Evolutionary conservation across 345 rosid genomes (phyloP).

Genomic region (Eucalyptus cloeziana): DNA sequence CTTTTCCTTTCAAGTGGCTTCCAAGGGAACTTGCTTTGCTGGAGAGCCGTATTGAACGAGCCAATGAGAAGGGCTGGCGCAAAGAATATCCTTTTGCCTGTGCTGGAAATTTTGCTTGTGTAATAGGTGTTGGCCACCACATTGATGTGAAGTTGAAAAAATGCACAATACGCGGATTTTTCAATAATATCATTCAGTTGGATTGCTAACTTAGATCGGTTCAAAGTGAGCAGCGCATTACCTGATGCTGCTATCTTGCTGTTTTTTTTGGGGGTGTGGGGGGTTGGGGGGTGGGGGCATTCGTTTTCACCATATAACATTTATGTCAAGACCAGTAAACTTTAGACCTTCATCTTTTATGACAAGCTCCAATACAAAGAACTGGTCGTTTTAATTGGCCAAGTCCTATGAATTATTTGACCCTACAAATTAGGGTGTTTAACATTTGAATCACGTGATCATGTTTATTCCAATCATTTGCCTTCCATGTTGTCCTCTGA

Average conservation of each 20-base stretch:
- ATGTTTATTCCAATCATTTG: background rate
- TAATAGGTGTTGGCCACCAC: background rate
- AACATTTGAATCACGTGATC: background rate
- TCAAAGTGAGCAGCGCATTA: background rate
- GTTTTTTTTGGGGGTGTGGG: no score
- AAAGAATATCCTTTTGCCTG: slow-evolving; percentile 76
- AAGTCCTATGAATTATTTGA: background rate
- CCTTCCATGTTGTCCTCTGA: background rate
- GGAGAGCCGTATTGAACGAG: slow-evolving; percentile 48
- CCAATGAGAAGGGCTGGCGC: slow-evolving; percentile 91
- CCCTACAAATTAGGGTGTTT: background rate
- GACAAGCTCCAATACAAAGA: background rate
- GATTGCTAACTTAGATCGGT: background rate
- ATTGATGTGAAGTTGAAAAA: background rate
- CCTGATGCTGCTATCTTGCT: background rate
- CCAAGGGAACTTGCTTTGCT: slow-evolving; percentile 41
- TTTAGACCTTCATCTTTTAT: background rate
- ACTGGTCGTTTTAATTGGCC: background rate
- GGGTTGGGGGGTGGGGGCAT: no score
- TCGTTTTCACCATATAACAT: background rate
- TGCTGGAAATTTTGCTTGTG: background rate
- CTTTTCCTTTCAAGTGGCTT: slow-evolving; percentile 50
- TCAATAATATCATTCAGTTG: background rate
- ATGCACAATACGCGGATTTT: background rate
- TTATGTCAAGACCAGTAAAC: background rate